Base-by-base conservation (phyloP, 169 alveolate species). In the Plasmodium gallinaceum region DNA sequence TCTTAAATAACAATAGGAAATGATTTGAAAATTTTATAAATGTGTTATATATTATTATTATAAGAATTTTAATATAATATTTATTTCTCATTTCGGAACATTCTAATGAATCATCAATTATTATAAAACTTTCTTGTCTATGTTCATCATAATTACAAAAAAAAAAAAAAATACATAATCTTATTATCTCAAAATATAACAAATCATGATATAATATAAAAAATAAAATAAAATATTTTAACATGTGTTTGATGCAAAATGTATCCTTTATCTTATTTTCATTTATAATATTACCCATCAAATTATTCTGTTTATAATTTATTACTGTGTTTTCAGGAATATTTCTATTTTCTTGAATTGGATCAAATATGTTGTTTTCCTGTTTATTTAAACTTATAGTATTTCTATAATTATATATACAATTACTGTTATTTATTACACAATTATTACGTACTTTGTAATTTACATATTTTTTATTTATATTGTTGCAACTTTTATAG, bases 101-200 rank as follows among this genome's bases (percentile, higher is more conserved):
- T 26, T 74, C 48, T 66, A 87, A 51, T 20, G 88, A 87, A 75
- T 74, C 88, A 9, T 87, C 88, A 46, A 57, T 58, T 45, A 87
- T 65, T 43, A 65, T 42, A 66, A 74, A 74, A 48, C 68, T 57
- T 24, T 58, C 86, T 58, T 32, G 16, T 69, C 88, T 65, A 58
- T 62, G 22, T 54, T 65, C 83, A 70, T 87, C 80, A 87, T 74
- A 87, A 87, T 87, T 87, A 70, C 88, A 87, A 8, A 87, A 57
- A 87, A 24, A 54, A 87, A 57, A 87, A 18, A 87, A 65, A 37
- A 87, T 46, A 39, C 92, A 75, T 58, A 87, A 37, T 62, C 66
- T 69, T 7, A 87, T 87, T 69, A 69, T 87, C 70, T 87, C 88
- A 32, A 87, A 69, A 70, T 87, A 87, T 54, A 87, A 32, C 48